Evolutionary conservation across 2,329 filamentous ascomycete genomes (phyloP).

Genomic region (Penicillium sp.): DNA sequence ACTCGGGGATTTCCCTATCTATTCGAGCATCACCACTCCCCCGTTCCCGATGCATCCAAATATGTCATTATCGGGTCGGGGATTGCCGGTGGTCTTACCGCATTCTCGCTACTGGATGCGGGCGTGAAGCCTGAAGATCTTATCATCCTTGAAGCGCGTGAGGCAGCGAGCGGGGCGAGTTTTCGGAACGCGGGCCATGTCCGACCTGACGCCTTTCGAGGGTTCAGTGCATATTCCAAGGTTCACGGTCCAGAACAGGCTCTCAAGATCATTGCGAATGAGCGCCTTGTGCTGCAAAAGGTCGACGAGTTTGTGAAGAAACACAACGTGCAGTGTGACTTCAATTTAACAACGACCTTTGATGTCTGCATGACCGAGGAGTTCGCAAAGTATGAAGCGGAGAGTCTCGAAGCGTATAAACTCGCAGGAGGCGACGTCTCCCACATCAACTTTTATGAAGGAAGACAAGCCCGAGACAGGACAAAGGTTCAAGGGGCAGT

Average conservation of each 20-base stretch:
- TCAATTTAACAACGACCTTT: constrained; percentile 48
- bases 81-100: constrained; percentile 17
- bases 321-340: constrained; percentile 47
- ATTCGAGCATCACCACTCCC: constrained; percentile 5
- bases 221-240: constrained; percentile 45
- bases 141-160: constrained; percentile 22
- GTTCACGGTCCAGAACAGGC: constrained; percentile 47
- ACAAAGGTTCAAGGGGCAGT: constrained; percentile 41
- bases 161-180: constrained; percentile 24
- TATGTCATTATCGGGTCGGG: constrained; percentile 24
- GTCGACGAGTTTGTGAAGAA: constrained; percentile 44
- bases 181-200: constrained; percentile 25
- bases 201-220: constrained; percentile 47
- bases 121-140: constrained; percentile 17
- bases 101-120: constrained; percentile 19
- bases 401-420: constrained; percentile 40
- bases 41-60: constrained; percentile 6
- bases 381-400: constrained; percentile 47
- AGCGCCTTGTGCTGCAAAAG: constrained; percentile 41
- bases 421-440: constrained; percentile 47
- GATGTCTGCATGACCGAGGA: constrained; percentile 51
- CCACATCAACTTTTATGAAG: constrained; percentile 42
- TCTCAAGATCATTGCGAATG: constrained; percentile 48
- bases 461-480: constrained; percentile 38
- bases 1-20: constrained; percentile 20